These are phyloP conservation scores for Hypocreales sp. DNA, from an alignment of 2,329 filamentous ascomycete genomes.

Conservation along the genomic window DNA sequence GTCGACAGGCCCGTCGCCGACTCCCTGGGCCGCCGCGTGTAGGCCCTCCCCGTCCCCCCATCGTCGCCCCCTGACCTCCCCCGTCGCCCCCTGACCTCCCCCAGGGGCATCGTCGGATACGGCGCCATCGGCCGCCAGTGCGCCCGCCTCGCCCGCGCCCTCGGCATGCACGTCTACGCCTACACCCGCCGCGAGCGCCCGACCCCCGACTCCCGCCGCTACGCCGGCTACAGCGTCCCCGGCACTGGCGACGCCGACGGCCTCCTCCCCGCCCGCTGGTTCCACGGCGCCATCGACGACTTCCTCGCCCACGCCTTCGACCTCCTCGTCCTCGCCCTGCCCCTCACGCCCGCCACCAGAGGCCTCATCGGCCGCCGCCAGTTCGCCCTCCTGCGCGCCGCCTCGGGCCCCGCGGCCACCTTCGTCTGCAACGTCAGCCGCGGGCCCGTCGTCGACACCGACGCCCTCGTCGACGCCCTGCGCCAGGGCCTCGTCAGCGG, in stretches of 20 bases:
- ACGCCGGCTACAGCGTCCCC: constrained; percentile 48
- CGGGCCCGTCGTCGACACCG: constrained; percentile 24
- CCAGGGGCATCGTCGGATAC: constrained; percentile 25
- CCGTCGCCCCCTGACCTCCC: background rate
- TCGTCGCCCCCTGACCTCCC: background rate
- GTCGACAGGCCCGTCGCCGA: constrained; percentile 11
- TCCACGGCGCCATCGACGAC: constrained; percentile 22
- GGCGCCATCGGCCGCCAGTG: constrained; percentile 27
- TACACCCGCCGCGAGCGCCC: constrained; percentile 46
- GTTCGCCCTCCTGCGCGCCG: constrained; percentile 19
- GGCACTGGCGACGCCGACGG: constrained; percentile 37
- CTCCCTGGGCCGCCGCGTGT: constrained; percentile 19
- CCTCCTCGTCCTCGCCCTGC: constrained; percentile 25
- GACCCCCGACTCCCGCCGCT: constrained; percentile 40
- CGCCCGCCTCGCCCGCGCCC: constrained; percentile 33
- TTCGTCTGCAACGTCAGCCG: constrained; percentile 54
- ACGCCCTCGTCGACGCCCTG: constrained; percentile 42
- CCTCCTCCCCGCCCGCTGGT: constrained; percentile 24
- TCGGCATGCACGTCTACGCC: constrained; percentile 53
- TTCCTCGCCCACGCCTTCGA: constrained; percentile 28
- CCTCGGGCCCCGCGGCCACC: constrained; percentile 7
- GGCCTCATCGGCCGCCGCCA: constrained; percentile 26
- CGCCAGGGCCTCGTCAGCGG: constrained; percentile 25
- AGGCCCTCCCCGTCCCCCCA: constrained; percentile 2
- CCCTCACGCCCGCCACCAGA: constrained; percentile 20